Evolutionary conservation across 805 yeast genomes (phyloP), one percentile per base, ranked within the genome.

Genomic region (Candida arabinofermentans): DNA sequence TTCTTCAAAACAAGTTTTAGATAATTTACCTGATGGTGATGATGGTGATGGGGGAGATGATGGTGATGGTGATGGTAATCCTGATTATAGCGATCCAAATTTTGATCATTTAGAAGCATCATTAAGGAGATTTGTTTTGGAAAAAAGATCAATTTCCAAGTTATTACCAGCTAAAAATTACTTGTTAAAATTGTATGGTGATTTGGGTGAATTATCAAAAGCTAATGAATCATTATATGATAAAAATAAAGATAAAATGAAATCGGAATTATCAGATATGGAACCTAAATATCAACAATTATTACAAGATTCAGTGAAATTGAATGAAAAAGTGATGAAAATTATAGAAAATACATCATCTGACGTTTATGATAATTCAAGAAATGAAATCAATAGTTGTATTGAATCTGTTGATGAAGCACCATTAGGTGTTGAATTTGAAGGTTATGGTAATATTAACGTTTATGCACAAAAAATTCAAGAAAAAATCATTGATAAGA

Each of bases 101-200:
- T 89, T 91, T 58, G 96, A 87, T 53, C 79, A 76, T 37, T 67
- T 93, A 42, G 98, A 93, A 55, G 84, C 86, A 7, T 81, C 95
- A 2, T 69, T 93, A 43, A 75, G 97, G 40, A 81, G 81, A 49
- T 93, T 93, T 61, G 81, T 93, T 4, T 70, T 93, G 18, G 96
- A 91, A 50, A 93, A 90, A 54, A 75, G 99, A 54, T 80, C 96
- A 0, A 62, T 85, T 9, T 89, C 98, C 0, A 93, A 93, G 59
- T 69, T 93, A 12, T 74, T 87, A 27, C 99, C 99, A 0, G 98
- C 96, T 0, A 88, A 89, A 57, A 90, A 83, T n/a, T 93, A 85
- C 53, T 65, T 91, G 23, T 46, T 71, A 16, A 91, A 89, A 53
- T 57, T 90, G 10, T 72, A 86, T 32, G 61, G 61, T 18, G 99